A percentile compares a stretch with the other conserved stretches of the same genome.
Conservation (phyloP, 352 stramenopile genomes). For the Globisporangium cylindrosporum region DNA sequence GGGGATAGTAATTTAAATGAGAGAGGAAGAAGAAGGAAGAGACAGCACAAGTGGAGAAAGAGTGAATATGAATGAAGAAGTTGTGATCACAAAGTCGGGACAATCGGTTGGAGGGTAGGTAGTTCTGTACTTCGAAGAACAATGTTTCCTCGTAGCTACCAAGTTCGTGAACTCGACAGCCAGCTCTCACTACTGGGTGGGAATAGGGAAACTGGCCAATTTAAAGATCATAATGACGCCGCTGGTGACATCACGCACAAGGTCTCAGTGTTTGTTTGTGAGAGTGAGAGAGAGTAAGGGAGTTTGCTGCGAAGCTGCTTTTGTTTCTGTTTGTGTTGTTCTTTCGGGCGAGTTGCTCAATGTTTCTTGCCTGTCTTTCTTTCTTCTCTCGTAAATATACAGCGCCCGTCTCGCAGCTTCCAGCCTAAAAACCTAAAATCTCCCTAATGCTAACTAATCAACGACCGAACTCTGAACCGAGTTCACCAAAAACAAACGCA, state of each 20-base stretch:
- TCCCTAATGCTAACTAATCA: background rate
- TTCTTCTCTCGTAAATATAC: background rate
- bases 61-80: background rate
- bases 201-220: too few relatives aligned
- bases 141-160: too few relatives aligned
- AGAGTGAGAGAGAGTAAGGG: background rate
- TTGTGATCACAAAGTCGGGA: background rate
- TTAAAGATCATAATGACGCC: too few relatives aligned
- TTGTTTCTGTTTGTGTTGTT: background rate
- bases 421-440: background rate
- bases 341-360: background rate
- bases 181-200: too few relatives aligned
- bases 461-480: background rate
- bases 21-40: background rate
- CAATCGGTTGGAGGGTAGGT: background rate
- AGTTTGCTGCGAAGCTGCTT: background rate
- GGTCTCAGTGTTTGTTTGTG: background rate
- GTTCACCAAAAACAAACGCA: background rate
- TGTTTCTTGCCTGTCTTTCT: background rate
- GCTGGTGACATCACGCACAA: background rate
- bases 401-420: background rate
- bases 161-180: too few relatives aligned
- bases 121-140: too few relatives aligned
- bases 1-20: constrained; percentile 11
- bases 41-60: background rate